phyloP scores from a whole-genome alignment of 345 rosid species.

The Conringia planisiliqua region DNA sequence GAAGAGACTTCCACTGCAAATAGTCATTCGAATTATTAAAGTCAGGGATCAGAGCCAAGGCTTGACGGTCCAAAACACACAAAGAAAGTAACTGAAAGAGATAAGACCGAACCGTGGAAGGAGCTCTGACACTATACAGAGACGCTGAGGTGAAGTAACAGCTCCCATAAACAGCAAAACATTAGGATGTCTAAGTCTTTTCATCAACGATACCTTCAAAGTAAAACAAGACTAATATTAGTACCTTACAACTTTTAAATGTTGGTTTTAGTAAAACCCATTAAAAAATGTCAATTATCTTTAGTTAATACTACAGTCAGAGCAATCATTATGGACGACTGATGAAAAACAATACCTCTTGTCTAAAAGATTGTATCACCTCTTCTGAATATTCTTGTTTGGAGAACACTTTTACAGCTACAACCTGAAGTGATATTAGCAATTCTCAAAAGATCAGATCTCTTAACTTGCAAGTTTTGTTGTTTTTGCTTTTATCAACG shows the following conservation, averaged over 20 bases:
- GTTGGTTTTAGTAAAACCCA: background rate
- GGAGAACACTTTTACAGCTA: conserved; percentile 91
- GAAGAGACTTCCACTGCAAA: conserved; percentile 87
- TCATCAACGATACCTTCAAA: conserved; percentile 79
- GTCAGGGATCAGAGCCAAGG: background rate
- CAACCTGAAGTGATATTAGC: conserved; percentile 61
- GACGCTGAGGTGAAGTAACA: conserved; percentile 79
- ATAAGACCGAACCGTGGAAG: conserved; percentile 76
- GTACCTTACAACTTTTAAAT: background rate
- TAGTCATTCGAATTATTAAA: background rate
- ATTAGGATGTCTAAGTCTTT: conserved; percentile 92
- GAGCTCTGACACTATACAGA: conserved; percentile 95
- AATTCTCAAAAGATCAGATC: conserved; percentile 11
- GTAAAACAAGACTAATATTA: background rate
- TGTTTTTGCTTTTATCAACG: background rate
- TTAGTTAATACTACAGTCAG: background rate
- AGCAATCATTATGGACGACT: background rate
- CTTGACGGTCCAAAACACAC: background rate
- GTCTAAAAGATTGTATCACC: conserved; percentile 64
- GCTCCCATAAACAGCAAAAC: conserved; percentile 96
- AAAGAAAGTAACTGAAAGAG: conserved; percentile 4
- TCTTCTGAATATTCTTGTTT: conserved; percentile 91
- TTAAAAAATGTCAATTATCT: background rate
- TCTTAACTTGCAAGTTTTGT: background rate
- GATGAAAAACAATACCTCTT: conserved; percentile 53